Evolutionary conservation across 768 basidiomycete genomes (phyloP).

Genomic region (Inosperma sp.): DNA sequence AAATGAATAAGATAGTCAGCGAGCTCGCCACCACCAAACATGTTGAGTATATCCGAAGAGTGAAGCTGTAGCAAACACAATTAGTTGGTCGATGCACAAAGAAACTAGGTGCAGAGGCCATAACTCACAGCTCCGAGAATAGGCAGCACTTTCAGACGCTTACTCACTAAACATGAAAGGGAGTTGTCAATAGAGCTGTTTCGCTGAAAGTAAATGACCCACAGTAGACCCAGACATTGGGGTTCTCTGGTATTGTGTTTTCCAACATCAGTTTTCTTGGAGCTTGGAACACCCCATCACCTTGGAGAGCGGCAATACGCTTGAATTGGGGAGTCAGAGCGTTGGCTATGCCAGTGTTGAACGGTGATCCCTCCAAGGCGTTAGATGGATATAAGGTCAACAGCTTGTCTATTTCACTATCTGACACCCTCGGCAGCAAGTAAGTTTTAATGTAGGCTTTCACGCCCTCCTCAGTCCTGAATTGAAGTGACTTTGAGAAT

Average conservation of each 20-base stretch:
- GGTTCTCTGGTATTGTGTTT: constrained; percentile 31
- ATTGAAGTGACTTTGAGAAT: neutral
- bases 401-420: constrained; percentile 16
- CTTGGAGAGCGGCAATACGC: constrained; percentile 45
- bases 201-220: no score
- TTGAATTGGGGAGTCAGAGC: constrained; percentile 46
- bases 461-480: constrained; percentile 20
- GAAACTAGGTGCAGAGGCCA: neutral
- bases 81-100: neutral
- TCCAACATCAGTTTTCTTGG: constrained; percentile 48
- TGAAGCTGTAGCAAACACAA: constrained; percentile 36
- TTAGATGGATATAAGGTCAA: constrained; percentile 35
- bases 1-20: constrained; percentile 45
- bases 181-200: neutral
- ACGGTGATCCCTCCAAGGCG: constrained; percentile 44
- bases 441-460: constrained; percentile 17
- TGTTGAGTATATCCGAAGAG: constrained; percentile 35
- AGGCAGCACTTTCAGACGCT: constrained; percentile 37
- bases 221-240: constrained; percentile 44
- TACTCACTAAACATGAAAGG: constrained; percentile 31
- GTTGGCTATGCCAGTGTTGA: constrained; percentile 40
- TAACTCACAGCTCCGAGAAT: constrained; percentile 40
- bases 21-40: constrained; percentile 24
- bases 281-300: constrained; percentile 48
- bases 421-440: constrained; percentile 21